Base-by-base conservation (phyloP, 2,329 filamentous ascomycete species). In the Elsinoe ampelina region DNA sequence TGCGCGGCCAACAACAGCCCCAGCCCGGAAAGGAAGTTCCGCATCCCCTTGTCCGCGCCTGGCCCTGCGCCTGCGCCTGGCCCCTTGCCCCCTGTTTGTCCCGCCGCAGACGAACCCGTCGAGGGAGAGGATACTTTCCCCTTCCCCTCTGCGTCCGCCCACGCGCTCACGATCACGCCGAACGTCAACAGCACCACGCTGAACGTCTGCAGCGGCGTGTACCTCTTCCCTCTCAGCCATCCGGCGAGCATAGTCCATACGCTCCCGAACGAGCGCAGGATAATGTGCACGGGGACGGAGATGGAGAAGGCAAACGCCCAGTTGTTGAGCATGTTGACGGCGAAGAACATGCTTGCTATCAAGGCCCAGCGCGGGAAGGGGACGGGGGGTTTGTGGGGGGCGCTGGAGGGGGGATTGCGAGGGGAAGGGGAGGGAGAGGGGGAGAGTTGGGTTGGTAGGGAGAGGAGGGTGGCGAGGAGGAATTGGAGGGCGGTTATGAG, bases 281-380 rank as follows among this genome's bases (percentile, higher is more conserved):
- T 97, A 65, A 98, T 98, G 68, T 98, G 93, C 50, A 98, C 84
- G 1, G 93, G 93, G 0, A 98, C 89, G 5, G 90, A 95, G 57
- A 98, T 97, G 64, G 90, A 85, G 73, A 96, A 98, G 61, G 89
- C 91, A 71, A 98, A 98, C 5, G 92, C 93, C 77, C 92, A 92
- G 66, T 98, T 98, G 73, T 98, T 98, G 67, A 98, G 75, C 58
- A 97, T 83, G 66, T 97, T 98, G 72, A 98, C 93, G 60, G 81
- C 81, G 70, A 95, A 93, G 73, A 97, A 97, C 63, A 96, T 81
- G 3, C 86, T 75, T 41, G 95, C 95, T 68, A 95, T 96, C 66
- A 92, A 77, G 51, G 88, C 68, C 91, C 93, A 97, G 68, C 89
- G 86, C 48, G 79, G 79, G 56, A 97, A 76, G 0, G 93, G 93